Base-by-base conservation (phyloP, 2,329 filamentous ascomycete species). In the Westerdykella ornata region DNA sequence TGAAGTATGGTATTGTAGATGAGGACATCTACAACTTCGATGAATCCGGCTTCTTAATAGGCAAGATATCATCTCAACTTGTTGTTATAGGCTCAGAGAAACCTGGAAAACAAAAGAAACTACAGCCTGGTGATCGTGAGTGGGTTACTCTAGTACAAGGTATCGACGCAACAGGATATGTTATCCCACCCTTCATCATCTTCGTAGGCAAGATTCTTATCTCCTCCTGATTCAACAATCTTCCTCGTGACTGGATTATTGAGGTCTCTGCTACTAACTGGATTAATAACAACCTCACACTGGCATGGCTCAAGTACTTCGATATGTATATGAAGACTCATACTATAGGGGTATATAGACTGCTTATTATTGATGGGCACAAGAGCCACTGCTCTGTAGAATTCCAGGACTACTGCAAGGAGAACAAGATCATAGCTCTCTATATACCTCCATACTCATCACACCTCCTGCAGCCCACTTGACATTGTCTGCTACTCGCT, bases 281-380 rank as follows among this genome's bases (percentile, higher is more conserved):
- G 57, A 66, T 56, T 15, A 59, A 46, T 41, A 56, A 67, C 52
- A 31, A 60, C 42, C 55, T 56, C 35, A 51, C 56, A 14, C 39
- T 67, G 13, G 31, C 47, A 26, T 68, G 45, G 63, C 43, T 66
- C 15, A 17, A 61, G 53, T 42, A 65, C 47, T 66, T 67, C 49
- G 48, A 66, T 39, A 44, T 50, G 38, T 46, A 58, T 42, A 62
- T 45, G 43, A 53, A 46, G 40, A 26, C 33, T 19, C 44, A 44
- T 22, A 47, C 31, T 41, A 50, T 46, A 26, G 53, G 64, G 12
- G 31, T 6, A 38, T 62, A 64, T 54, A 42, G 54, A 16, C 47
- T 68, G 3, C 47, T 69, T 11, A 53, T 70, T 39, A 42, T 69
- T 15, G 57, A 69, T 51, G 49, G 60, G 16, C 46, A 69, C 52